phyloP scores from a whole-genome alignment of 2,329 filamentous ascomycete genomes.

The Xenosphaeropsis pyriputrescens region DNA sequence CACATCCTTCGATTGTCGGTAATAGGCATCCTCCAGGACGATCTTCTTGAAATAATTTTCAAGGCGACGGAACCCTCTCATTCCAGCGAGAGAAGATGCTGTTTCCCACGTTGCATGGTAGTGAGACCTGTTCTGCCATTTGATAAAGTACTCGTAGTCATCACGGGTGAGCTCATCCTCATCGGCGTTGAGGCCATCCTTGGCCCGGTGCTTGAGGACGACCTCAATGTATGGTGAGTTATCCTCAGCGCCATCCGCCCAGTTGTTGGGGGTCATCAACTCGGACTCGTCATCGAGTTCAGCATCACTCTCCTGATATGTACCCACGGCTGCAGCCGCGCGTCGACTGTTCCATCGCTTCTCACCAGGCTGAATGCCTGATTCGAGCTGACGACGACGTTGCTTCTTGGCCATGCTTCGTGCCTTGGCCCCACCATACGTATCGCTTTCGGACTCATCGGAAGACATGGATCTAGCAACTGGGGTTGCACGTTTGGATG shows the following conservation, averaged over 20 bases:
- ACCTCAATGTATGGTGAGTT: slow-evolving; percentile 78
- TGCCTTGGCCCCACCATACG: slow-evolving; percentile 63
- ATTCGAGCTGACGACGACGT: slow-evolving; percentile 56
- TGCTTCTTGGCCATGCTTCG: slow-evolving; percentile 63
- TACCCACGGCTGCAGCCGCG: slow-evolving; percentile 54
- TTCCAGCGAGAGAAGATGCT: slow-evolving; percentile 56
- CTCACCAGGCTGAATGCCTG: slow-evolving; percentile 47
- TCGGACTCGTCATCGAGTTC: slow-evolving; percentile 53
- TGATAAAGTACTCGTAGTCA: slow-evolving; percentile 85
- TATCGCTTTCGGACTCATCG: slow-evolving; percentile 49
- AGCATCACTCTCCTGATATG: slow-evolving; percentile 52
- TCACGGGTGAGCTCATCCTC: slow-evolving; percentile 42
- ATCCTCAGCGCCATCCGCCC: slow-evolving; percentile 56
- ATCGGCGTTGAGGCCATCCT: slow-evolving; percentile 46
- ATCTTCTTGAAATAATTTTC: slow-evolving; percentile 90
- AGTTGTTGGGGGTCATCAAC: slow-evolving; percentile 52
- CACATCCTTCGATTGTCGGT: slow-evolving; percentile 59
- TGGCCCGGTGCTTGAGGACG: slow-evolving; percentile 73
- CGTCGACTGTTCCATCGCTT: slow-evolving; percentile 85
- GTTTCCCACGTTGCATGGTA: slow-evolving; percentile 94
- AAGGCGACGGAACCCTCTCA: slow-evolving; percentile 72
- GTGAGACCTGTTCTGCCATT: slow-evolving; percentile 94
- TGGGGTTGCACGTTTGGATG: slow-evolving; percentile 45
- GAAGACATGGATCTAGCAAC: slow-evolving; percentile 35
- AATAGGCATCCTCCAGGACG: slow-evolving; percentile 64